A percentile compares a stretch with the other conserved stretches of the same genome.
These are phyloP conservation scores for Silene conica DNA, from an alignment of 148 eudicot species.

Conservation along the genomic window DNA sequence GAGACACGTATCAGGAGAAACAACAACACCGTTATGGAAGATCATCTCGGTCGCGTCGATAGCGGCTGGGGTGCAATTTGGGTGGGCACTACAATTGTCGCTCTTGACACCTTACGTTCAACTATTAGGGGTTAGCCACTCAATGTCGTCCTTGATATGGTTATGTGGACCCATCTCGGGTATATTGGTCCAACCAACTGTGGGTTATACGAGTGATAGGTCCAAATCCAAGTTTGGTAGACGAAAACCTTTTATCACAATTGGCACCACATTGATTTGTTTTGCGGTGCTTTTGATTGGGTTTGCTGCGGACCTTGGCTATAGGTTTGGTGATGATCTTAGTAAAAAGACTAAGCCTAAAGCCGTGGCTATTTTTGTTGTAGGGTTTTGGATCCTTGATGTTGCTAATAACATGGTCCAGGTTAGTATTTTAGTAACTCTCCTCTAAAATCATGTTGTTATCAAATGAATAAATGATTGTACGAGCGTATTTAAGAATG, in stretches of 20 bases:
- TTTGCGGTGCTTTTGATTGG: constrained; percentile 62
- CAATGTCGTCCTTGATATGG: constrained; percentile 70
- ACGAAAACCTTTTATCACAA: constrained; percentile 68
- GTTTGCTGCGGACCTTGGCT: constrained; percentile 69
- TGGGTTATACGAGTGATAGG: constrained; percentile 65
- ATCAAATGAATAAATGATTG: no score
- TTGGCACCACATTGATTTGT: constrained; percentile 43
- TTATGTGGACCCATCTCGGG: constrained; percentile 89
- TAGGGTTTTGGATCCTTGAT: constrained; percentile 81
- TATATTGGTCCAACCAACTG: constrained; percentile 69
- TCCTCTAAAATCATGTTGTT: background rate
- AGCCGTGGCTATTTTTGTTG: constrained; percentile 59
- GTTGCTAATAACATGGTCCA: constrained; percentile 70
- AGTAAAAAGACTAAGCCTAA: constrained; percentile 41
- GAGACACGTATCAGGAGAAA: constrained; percentile 6
- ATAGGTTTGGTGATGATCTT: constrained; percentile 43
- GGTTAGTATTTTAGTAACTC: constrained; percentile 12
- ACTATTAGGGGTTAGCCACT: constrained; percentile 57
- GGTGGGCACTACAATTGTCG: constrained; percentile 85
- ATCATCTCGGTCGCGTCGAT: constrained; percentile 47
- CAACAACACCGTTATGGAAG: constrained; percentile 28
- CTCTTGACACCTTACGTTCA: constrained; percentile 71
- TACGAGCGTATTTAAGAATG: no score
- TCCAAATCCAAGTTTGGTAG: constrained; percentile 51
- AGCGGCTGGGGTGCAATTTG: constrained; percentile 79